These are phyloP conservation scores for Pholiota adiposa DNA, from an alignment of 1,284 basidiomycete species.

Conservation along the genomic window DNA sequence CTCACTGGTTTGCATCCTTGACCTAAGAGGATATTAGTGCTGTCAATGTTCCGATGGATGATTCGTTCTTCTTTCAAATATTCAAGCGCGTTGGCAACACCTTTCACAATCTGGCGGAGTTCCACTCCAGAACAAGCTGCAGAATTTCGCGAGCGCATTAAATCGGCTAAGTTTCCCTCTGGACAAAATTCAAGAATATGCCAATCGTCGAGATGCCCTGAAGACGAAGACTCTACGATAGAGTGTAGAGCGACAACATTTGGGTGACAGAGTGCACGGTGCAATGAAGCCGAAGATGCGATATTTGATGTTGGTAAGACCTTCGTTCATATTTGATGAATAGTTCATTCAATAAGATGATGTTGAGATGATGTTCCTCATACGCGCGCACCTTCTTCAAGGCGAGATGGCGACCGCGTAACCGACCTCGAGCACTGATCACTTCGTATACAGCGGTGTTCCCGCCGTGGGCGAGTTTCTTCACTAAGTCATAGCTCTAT, in stretches of 20 bases:
- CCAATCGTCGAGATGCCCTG: slow-evolving; percentile 32
- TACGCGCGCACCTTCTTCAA: slow-evolving; percentile 13
- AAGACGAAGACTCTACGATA: slow-evolving; percentile 37
- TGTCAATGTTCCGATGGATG: slow-evolving; percentile 41
- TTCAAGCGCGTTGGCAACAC: slow-evolving; percentile 44
- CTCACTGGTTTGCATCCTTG: slow-evolving; percentile 38
- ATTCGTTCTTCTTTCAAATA: slow-evolving; percentile 47
- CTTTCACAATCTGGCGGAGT: slow-evolving; percentile 41
- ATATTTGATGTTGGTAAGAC: background rate
- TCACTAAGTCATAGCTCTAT: slow-evolving; percentile 44
- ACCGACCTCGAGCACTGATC: slow-evolving; percentile 24
- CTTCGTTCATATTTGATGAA: background rate
- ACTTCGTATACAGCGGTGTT: slow-evolving; percentile 37
- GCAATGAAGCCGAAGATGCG: slow-evolving; percentile 30
- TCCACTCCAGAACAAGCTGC: slow-evolving; percentile 37
- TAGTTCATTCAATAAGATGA: background rate
- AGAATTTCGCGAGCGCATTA: slow-evolving; percentile 30
- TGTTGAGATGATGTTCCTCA: too few relatives aligned
- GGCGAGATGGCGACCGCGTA: slow-evolving; percentile 19
- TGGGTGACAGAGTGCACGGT: slow-evolving; percentile 52
- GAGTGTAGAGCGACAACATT: slow-evolving; percentile 53
- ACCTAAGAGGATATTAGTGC: slow-evolving; percentile 39
- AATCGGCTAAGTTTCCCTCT: slow-evolving; percentile 40
- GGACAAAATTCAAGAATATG: slow-evolving; percentile 52
- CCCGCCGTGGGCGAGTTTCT: slow-evolving; percentile 29